Evolutionary conservation across 176 grass and related monocot genomes (phyloP).

Genomic region (Chloris gayana): DNA sequence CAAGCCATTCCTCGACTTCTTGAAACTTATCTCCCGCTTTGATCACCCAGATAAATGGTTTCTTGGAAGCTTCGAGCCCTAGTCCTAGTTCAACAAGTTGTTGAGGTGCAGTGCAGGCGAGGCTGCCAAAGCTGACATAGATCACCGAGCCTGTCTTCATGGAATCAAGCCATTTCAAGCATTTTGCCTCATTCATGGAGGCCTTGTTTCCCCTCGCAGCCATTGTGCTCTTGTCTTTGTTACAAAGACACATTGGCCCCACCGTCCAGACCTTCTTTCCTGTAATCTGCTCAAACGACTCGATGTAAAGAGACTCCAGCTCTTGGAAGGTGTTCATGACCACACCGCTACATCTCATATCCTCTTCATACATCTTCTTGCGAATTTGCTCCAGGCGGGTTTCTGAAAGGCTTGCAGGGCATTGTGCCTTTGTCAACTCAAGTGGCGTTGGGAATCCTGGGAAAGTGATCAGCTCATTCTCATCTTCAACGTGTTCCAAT

Average conservation of each 20-base stretch:
- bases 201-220: slow-evolving; percentile 49
- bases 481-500: slow-evolving; percentile 41
- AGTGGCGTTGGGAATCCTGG: slow-evolving; percentile 52
- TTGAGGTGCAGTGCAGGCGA: slow-evolving; percentile 35
- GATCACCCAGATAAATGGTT: slow-evolving; percentile 69
- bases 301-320: slow-evolving; percentile 52
- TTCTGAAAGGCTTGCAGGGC: not conserved
- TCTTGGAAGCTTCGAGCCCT: slow-evolving; percentile 64
- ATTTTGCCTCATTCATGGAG: slow-evolving; percentile 53
- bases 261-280: slow-evolving; percentile 60
- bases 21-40: slow-evolving; percentile 56
- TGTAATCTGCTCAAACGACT: slow-evolving; percentile 32
- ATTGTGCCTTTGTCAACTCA: slow-evolving; percentile 48
- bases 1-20: slow-evolving; percentile 63
- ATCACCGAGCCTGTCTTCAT: slow-evolving; percentile 56
- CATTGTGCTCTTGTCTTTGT: slow-evolving; percentile 19
- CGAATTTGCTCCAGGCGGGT: slow-evolving; percentile 31
- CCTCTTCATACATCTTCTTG: slow-evolving; percentile 33
- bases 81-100: slow-evolving; percentile 73
- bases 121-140: slow-evolving; percentile 78
- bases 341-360: slow-evolving; percentile 39
- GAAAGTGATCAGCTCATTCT: slow-evolving; percentile 45
- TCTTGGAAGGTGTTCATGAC: slow-evolving; percentile 70
- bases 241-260: slow-evolving; percentile 67
- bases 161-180: slow-evolving; percentile 61